A percentile compares a stretch with the other conserved stretches of the same genome.
phyloP scores from a whole-genome alignment of 2,329 filamentous ascomycete genomes.

The Fusarium transvaalense region DNA sequence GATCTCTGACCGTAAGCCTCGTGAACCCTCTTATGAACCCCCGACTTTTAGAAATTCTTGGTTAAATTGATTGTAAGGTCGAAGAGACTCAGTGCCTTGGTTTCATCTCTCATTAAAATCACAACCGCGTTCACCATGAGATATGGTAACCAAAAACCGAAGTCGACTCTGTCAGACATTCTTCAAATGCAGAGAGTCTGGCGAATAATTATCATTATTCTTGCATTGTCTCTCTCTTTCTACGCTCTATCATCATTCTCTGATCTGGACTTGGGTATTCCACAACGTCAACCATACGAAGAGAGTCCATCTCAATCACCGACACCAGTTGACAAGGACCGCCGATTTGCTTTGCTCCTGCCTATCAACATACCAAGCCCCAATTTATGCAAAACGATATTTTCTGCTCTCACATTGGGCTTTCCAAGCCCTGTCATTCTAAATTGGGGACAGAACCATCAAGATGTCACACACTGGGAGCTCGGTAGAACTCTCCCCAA shows the following conservation, averaged over 20 bases:
- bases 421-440: slow-evolving; percentile 6
- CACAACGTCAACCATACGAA: not conserved
- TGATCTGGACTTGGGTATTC: accelerated
- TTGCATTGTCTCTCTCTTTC: not conserved
- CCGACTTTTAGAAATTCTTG: not conserved
- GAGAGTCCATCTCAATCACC: not conserved
- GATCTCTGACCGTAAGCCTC: too few species aligned
- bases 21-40: accelerated
- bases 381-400: not conserved
- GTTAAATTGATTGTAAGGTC: too few species aligned
- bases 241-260: not conserved
- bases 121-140: not conserved
- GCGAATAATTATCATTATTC: accelerated
- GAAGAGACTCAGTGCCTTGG: accelerated
- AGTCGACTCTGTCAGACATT: not conserved
- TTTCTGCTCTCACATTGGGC: not conserved
- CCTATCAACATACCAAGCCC: not conserved
- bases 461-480: not conserved
- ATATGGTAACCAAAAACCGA: not conserved
- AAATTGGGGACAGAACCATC: slow-evolving; percentile 1
- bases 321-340: not conserved
- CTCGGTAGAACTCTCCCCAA: slow-evolving; percentile 2
- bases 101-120: not conserved
- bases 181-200: not conserved
- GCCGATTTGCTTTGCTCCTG: not conserved